Conservation (phyloP, 768 basidiomycete genomes). For the Rubroboletus satanas region DNA sequence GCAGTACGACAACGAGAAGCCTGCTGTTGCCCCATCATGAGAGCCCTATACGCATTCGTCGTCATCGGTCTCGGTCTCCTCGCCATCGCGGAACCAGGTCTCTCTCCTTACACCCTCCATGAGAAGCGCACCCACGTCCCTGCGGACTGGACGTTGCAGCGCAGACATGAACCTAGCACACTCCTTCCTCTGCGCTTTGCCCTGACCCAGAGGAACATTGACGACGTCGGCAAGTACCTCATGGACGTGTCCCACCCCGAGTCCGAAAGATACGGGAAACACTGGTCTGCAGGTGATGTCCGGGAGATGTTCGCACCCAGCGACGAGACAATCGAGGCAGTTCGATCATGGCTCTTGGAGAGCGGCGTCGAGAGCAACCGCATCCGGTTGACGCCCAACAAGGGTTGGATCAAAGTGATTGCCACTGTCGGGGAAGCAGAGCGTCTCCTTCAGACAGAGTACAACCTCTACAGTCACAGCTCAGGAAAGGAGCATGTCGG, state of each 20-base stretch:
- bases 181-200: slow-evolving; percentile 30
- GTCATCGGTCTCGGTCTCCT: slow-evolving; percentile 17
- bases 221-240: slow-evolving; percentile 26
- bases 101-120: slow-evolving; percentile 32
- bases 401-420: slow-evolving; percentile 27
- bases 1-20: not conserved
- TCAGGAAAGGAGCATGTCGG: slow-evolving; percentile 28
- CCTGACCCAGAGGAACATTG: slow-evolving; percentile 30
- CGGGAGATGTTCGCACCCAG: slow-evolving; percentile 28
- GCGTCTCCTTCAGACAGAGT: slow-evolving; percentile 31
- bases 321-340: slow-evolving; percentile 22
- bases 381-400: slow-evolving; percentile 18
- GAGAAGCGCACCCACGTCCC: slow-evolving; percentile 38
- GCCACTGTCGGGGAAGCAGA: slow-evolving; percentile 33
- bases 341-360: slow-evolving; percentile 28
- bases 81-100: slow-evolving; percentile 13
- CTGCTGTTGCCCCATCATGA: slow-evolving; percentile 8
- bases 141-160: slow-evolving; percentile 35
- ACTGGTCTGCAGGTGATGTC: slow-evolving; percentile 30
- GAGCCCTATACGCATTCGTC: slow-evolving; percentile 13
- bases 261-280: slow-evolving; percentile 30
- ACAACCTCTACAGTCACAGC: slow-evolving; percentile 30
- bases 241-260: slow-evolving; percentile 34
- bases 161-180: slow-evolving; percentile 33
- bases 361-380: slow-evolving; percentile 25